Percentiles rank a stretch among this genome's conserved stretches.
These are phyloP conservation scores for Tuber magnatum DNA, from an alignment of 495 filamentous ascomycete genomes.

Conservation along the genomic window DNA sequence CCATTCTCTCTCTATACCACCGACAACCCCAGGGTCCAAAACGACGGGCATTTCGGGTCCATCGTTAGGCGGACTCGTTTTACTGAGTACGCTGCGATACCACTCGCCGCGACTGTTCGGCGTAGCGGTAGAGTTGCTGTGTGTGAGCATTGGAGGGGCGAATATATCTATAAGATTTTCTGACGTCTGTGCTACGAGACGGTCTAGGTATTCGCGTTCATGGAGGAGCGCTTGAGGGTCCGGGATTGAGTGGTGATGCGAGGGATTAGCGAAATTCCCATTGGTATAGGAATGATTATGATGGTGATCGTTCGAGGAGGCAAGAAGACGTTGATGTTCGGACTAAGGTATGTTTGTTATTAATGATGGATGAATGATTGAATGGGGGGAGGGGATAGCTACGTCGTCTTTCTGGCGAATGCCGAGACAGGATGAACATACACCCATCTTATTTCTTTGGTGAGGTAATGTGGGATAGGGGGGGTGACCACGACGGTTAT, in stretches of 20 bases:
- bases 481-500: neutral
- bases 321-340: conserved; percentile 30
- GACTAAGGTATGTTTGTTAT: conserved; percentile 14
- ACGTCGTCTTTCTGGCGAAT: conserved; percentile 30
- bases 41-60: conserved; percentile 37
- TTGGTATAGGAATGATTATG: conserved; percentile 15
- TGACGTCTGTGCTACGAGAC: conserved; percentile 38
- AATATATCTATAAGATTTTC: conserved; percentile 42
- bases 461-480: neutral
- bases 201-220: conserved; percentile 40
- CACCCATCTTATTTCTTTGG: conserved; percentile 22
- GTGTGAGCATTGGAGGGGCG: conserved; percentile 35
- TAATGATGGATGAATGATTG: conserved; percentile 9
- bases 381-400: conserved; percentile 9
- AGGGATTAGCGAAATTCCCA: conserved; percentile 25
- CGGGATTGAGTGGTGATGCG: conserved; percentile 28
- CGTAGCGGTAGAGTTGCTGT: conserved; percentile 24
- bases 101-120: conserved; percentile 38
- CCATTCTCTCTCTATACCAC: conserved; percentile 37
- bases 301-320: conserved; percentile 26
- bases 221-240: conserved; percentile 37
- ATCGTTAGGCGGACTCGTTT: conserved; percentile 28
- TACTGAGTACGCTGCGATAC: conserved; percentile 38
- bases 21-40: conserved; percentile 32
- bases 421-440: conserved; percentile 31